Evolutionary conservation across 2,329 filamentous ascomycete genomes (phyloP).

Genomic region (Cytospora schulzeri): DNA sequence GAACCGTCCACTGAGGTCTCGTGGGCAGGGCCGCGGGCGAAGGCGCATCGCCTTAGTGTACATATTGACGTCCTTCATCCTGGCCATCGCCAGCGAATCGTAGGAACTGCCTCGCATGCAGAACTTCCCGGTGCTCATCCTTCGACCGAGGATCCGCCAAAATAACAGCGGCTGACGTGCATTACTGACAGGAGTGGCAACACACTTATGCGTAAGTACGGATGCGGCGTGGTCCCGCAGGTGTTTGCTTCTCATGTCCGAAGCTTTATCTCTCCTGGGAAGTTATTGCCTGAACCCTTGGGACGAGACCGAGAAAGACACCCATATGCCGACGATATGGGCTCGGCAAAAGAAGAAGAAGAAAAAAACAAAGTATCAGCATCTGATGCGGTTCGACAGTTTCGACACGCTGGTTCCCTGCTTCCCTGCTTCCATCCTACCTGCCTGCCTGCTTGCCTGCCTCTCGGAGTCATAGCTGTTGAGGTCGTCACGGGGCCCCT

Average conservation of each 20-base stretch:
- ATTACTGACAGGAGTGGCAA: not conserved
- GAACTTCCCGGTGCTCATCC: not conserved
- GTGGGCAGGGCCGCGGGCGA: slow-evolving; percentile 6
- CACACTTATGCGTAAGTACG: not conserved
- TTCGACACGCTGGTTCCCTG: not conserved
- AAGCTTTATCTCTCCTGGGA: not conserved
- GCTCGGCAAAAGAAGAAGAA: not conserved
- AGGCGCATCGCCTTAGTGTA: slow-evolving; percentile 4
- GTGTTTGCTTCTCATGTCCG: not conserved
- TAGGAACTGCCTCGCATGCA: not conserved
- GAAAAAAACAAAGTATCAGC: too few species aligned
- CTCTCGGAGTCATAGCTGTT: not conserved
- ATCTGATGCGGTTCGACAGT: not conserved
- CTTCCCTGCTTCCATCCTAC: too few species aligned
- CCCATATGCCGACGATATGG: not conserved
- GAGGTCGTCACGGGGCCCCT: not conserved
- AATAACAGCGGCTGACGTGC: not conserved
- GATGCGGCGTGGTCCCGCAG: too few species aligned
- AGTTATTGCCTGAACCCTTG: not conserved
- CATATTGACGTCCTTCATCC: slow-evolving; percentile 9
- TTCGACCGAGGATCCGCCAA: not conserved
- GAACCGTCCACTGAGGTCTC: not conserved
- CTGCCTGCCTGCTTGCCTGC: not conserved
- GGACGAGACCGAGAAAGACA: not conserved
- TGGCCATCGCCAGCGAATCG: slow-evolving; percentile 13